phyloP scores from a whole-genome alignment of 495 filamentous ascomycete genomes.

The Penicillium argentinense region DNA sequence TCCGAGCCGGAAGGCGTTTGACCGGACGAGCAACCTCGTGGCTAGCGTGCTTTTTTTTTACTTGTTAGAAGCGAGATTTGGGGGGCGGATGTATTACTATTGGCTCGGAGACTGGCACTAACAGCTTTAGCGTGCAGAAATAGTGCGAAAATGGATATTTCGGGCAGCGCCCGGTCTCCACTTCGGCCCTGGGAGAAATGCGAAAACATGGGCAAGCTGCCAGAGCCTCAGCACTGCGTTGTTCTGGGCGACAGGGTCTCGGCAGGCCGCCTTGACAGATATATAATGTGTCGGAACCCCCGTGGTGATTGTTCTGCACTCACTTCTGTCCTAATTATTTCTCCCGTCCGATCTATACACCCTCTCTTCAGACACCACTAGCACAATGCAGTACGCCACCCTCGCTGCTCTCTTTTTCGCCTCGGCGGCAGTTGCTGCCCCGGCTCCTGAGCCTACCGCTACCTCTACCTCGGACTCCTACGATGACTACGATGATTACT shows the following conservation, averaged over 20 bases:
- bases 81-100: constrained; percentile 7
- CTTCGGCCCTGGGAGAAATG: constrained; percentile 1
- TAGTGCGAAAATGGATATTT: neutral
- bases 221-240: constrained; percentile 4
- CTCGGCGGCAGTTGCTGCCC: constrained; percentile 18
- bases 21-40: no score
- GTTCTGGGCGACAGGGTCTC: neutral
- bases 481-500: constrained; percentile 2
- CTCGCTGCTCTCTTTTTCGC: constrained; percentile 19
- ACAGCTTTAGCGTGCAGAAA: neutral
- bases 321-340: neutral
- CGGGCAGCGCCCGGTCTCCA: constrained; percentile 4
- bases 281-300: no score
- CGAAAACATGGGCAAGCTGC: neutral
- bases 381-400: constrained; percentile 29
- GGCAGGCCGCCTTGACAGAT: neutral
- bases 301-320: neutral
- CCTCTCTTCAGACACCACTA: no score
- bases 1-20: no score
- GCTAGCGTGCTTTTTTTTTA: no score
- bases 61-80: neutral
- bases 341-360: neutral
- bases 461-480: neutral
- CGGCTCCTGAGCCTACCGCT: constrained; percentile 7
- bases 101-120: neutral